phyloP scores from a whole-genome alignment of 306 rosid species.

The Glycine soja region DNA sequence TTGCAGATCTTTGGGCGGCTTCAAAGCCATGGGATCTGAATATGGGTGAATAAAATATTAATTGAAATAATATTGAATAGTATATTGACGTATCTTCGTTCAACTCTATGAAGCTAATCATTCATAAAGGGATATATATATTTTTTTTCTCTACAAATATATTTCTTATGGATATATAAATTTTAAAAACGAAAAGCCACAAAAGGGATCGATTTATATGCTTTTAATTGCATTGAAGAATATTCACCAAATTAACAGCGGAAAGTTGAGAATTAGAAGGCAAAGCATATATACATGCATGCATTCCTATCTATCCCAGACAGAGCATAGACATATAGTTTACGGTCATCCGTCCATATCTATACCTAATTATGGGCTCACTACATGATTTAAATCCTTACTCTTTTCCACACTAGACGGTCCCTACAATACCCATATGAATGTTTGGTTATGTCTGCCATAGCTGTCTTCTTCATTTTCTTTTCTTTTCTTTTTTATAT shows the following conservation, averaged over 20 bases:
- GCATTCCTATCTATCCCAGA: constrained; percentile 1
- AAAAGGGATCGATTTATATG: background rate
- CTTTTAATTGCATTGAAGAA: constrained; percentile 2
- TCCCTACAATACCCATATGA: constrained; percentile 38
- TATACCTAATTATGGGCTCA: constrained; percentile 43
- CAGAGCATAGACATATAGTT: constrained; percentile 18
- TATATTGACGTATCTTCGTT: too few species aligned
- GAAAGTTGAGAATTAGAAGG: background rate
- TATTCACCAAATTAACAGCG: background rate
- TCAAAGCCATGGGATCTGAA: background rate
- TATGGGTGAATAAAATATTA: background rate
- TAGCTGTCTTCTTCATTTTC: background rate
- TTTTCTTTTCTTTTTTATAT: background rate
- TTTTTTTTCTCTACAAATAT: too few species aligned
- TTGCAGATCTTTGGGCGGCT: too few species aligned
- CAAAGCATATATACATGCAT: constrained; percentile 5
- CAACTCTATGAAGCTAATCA: background rate
- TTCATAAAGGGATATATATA: too few species aligned
- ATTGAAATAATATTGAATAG: too few species aligned
- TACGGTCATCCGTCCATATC: constrained; percentile 24
- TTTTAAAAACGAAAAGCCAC: background rate
- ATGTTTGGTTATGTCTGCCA: constrained; percentile 31
- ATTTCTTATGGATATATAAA: background rate
- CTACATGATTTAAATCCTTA: constrained; percentile 30
- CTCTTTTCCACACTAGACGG: constrained; percentile 36